Conservation (phyloP, 2,329 filamentous ascomycete genomes). For the Colletotrichum euphorbiae region DNA sequence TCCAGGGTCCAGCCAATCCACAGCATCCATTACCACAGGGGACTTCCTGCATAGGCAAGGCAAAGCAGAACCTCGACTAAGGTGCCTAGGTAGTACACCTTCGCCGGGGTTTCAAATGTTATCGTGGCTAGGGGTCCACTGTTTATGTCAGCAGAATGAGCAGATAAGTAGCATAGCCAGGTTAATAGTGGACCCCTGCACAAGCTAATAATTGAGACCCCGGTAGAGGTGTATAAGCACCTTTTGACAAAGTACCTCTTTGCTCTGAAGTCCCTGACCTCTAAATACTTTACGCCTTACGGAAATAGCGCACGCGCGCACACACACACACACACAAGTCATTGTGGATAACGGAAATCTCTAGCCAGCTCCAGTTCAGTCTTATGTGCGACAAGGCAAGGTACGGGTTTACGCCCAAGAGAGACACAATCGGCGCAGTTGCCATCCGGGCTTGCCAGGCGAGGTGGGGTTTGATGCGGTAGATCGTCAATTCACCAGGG, state of each 20-base stretch:
- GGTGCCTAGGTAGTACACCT: no score
- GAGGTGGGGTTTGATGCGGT: conserved; percentile 12
- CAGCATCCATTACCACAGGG: conserved; percentile 23
- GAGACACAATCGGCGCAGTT: background rate
- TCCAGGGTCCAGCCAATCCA: conserved; percentile 32
- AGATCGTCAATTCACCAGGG: conserved; percentile 7
- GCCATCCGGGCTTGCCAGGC: background rate
- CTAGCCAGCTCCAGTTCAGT: background rate
- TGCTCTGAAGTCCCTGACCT: background rate
- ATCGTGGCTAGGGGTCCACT: no score
- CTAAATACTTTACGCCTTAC: background rate
- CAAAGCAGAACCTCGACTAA: conserved; percentile 4
- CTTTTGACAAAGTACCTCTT: background rate
- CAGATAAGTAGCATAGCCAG: no score
- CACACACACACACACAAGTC: background rate
- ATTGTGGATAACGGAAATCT: background rate
- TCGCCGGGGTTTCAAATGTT: no score
- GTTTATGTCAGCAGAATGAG: no score
- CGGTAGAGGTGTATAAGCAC: no score
- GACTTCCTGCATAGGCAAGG: conserved; percentile 19
- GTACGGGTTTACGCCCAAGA: background rate
- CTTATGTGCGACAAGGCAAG: background rate
- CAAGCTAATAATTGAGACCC: no score
- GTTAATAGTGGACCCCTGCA: no score
- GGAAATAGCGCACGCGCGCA: background rate